Percentiles rank a stretch among this genome's conserved stretches.
phyloP scores from a whole-genome alignment of 495 filamentous ascomycete genomes.

The Neurospora discreta region DNA sequence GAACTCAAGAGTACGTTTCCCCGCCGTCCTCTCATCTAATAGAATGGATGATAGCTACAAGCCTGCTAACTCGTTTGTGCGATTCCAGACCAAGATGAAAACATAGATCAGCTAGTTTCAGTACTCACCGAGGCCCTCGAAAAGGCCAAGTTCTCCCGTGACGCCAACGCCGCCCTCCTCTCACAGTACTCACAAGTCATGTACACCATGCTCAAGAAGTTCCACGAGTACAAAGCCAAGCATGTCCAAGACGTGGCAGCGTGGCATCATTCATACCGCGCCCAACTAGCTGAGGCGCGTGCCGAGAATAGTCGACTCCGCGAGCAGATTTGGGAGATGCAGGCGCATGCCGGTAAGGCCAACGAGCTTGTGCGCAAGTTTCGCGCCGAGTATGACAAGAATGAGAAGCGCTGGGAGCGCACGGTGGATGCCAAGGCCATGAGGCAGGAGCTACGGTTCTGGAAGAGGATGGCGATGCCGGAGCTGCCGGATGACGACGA shows the following conservation, averaged over 20 bases:
- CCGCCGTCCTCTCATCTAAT: neutral
- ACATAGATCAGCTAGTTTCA: constrained; percentile 41
- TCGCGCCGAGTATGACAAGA: constrained; percentile 36
- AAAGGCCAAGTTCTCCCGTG: constrained; percentile 36
- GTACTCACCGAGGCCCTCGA: constrained; percentile 42
- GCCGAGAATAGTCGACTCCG: constrained; percentile 44
- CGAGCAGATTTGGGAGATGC: constrained; percentile 46
- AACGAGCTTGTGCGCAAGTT: constrained; percentile 39
- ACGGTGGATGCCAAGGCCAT: constrained; percentile 29
- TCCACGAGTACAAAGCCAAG: constrained; percentile 42
- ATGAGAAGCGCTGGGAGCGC: constrained; percentile 34
- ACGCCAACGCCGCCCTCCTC: constrained; percentile 41
- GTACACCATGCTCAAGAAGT: constrained; percentile 37
- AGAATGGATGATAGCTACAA: neutral
- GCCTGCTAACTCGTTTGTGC: neutral
- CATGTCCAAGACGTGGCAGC: constrained; percentile 38
- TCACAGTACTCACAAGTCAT: constrained; percentile 36
- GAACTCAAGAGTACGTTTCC: constrained; percentile 35
- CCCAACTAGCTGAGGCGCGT: constrained; percentile 45
- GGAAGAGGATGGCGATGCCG: constrained; percentile 46
- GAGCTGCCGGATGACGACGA: constrained; percentile 37
- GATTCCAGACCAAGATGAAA: constrained; percentile 32
- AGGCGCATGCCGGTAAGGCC: constrained; percentile 36
- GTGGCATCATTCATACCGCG: constrained; percentile 46
- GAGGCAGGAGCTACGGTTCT: constrained; percentile 40